Base-by-base conservation (phyloP, 108 stramenopile species). In the Cyclostephanos invisitatus region DNA sequence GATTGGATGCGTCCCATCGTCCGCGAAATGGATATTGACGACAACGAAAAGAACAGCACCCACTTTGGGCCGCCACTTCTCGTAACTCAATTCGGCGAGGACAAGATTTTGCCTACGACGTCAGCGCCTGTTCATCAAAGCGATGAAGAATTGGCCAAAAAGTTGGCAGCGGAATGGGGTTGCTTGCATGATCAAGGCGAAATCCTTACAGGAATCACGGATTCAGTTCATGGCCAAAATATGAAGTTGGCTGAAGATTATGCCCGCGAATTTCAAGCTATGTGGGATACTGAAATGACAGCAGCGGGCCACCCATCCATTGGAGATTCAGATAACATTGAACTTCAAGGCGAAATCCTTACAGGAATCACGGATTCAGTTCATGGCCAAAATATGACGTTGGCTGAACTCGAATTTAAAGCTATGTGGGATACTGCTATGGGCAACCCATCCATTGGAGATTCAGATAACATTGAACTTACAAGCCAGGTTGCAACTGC, bases 131-230 rank as follows among this genome's bases (percentile, higher is more conserved):
- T 68, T 25, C 64, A 58, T 35, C 72, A 78, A 57, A 83, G 76
- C 49, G 83, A 87, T 38, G 87, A 87, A 61, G 84, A 74, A 56
- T 55, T 86, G 24, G 85, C 85, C 7, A 69, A 75, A 61, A 74
- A 72, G 47, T 60, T 87, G 24, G 84, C 84, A 20, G 80, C 70
- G 38, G 86, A 87, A 60, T 87, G 84, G 86, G 70, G 75, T 32
- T 67, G 73, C 67, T 35, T 74, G 73, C 77, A 56, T 27, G 64
- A 17, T 14, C 63, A 37, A 55, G 74, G 22, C 24, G 68, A 59
- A 50, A 46, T 46, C 44, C 14, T 14, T 15, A 15, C 11, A 14
- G 15, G 14, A 46, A 46, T 3, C 44, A 0, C 15, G 57, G 49
- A 61, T 37, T 36, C 21, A 56, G 27, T 28, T 32, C 48, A 66